Conservation (phyloP, 805 yeast species). For the Tetrapisispora nanseiensis region DNA sequence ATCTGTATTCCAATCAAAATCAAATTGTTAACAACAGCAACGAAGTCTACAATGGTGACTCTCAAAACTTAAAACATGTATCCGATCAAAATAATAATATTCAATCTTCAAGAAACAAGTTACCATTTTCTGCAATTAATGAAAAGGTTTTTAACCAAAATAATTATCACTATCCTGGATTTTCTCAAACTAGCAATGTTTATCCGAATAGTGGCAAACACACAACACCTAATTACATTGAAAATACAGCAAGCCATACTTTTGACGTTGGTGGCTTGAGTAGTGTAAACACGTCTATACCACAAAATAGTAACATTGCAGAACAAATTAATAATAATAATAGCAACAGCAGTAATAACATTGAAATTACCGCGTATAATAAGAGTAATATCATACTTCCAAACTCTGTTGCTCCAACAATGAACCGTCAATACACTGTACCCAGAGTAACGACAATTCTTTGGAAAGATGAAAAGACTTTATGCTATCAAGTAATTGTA, state of each 20-base stretch:
- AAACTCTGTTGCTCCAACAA: not conserved
- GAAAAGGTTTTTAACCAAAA: not conserved
- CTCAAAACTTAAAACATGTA: not conserved
- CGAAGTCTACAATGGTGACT: not conserved
- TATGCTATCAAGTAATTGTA: constrained; percentile 80
- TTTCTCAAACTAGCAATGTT: not conserved
- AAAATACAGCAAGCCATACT: not conserved
- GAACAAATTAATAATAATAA: not conserved
- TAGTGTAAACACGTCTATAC: no score
- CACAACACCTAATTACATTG: not conserved
- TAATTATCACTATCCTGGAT: constrained; percentile 1
- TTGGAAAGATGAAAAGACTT: constrained; percentile 84
- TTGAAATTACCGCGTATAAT: not conserved
- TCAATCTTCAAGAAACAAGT: not conserved
- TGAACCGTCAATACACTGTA: not conserved
- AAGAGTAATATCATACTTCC: not conserved
- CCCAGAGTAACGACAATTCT: constrained; percentile 60
- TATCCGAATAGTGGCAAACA: not conserved
- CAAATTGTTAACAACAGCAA: not conserved
- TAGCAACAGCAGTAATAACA: not conserved
- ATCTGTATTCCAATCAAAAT: not conserved
- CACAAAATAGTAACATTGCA: no score
- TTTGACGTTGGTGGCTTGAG: not conserved
- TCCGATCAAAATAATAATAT: not conserved
- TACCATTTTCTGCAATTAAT: not conserved